phyloP scores from a whole-genome alignment of 768 basidiomycete species.

The Pleurotus citrinopileatus region DNA sequence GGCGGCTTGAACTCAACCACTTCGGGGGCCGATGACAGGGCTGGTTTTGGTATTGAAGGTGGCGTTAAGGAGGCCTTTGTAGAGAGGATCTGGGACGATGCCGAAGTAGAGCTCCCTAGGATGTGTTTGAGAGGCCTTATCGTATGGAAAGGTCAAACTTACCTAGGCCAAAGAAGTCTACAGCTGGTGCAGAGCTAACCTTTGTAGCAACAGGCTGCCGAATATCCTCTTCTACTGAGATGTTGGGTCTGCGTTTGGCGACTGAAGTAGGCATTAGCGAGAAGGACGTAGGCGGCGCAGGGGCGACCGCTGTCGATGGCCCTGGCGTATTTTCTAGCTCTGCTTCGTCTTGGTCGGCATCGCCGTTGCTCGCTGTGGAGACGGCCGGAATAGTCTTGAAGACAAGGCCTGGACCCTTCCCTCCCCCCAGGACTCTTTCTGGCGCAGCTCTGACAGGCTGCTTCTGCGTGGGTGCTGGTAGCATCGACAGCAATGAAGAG shows the following conservation, averaged over 20 bases:
- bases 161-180: conserved; percentile 74
- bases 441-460: conserved; percentile 36
- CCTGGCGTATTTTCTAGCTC: conserved; percentile 10
- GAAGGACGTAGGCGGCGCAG: conserved; percentile 33
- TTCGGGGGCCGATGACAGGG: conserved; percentile 64
- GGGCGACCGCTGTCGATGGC: conserved; percentile 8
- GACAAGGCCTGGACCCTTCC: conserved; percentile 57
- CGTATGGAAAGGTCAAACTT: conserved; percentile 16
- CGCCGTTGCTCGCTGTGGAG: conserved; percentile 19
- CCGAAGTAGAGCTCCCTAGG: conserved; percentile 23
- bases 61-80: conserved; percentile 20
- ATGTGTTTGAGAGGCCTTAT: conserved; percentile 9
- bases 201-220: conserved; percentile 7
- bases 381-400: conserved; percentile 39
- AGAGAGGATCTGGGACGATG: conserved; percentile 16
- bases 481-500: conserved; percentile 68
- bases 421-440: conserved; percentile 63
- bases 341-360: conserved; percentile 18
- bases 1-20: conserved; percentile 69
- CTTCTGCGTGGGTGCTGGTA: conserved; percentile 70
- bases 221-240: conserved; percentile 45
- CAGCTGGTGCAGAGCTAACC: conserved; percentile 28
- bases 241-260: conserved; percentile 55
- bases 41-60: conserved; percentile 18
- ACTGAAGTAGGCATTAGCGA: conserved; percentile 61